A percentile compares a stretch with the other conserved stretches of the same genome.
Conservation (phyloP, 495 filamentous ascomycete species). For the Daldinia childiae region DNA sequence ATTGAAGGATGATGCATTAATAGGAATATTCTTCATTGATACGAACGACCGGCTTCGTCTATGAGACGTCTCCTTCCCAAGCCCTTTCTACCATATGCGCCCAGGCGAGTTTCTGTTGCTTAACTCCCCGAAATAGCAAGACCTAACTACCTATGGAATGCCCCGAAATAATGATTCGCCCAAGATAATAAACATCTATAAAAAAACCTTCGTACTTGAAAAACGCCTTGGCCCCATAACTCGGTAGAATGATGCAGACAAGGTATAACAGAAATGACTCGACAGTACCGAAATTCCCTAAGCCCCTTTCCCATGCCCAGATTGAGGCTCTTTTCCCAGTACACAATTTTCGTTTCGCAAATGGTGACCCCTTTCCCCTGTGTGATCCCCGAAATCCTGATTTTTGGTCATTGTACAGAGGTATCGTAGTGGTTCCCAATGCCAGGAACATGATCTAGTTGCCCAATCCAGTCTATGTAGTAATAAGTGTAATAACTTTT, state of each 20-base stretch:
- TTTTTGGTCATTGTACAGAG: conserved; percentile 40
- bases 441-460: conserved; percentile 41
- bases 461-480: conserved; percentile 47
- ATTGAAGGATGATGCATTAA: conserved; percentile 4
- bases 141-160: conserved; percentile 9
- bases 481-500: conserved; percentile 33
- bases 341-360: conserved; percentile 22
- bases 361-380: conserved; percentile 27
- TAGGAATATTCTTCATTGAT: conserved; percentile 9
- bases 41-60: conserved; percentile 37
- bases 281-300: background rate
- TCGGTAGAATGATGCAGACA: conserved; percentile 2
- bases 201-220: background rate
- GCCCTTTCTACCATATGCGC: conserved; percentile 27
- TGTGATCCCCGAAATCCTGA: conserved; percentile 28
- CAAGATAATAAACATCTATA: background rate
- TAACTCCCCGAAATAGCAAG: conserved; percentile 11
- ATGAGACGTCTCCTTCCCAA: conserved; percentile 25
- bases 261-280: conserved; percentile 9
- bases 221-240: conserved; percentile 5
- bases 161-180: conserved; percentile 4
- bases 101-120: background rate
- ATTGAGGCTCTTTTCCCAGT: conserved; percentile 18
- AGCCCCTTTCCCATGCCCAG: conserved; percentile 21
- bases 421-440: conserved; percentile 37